Evolutionary conservation across 2,329 filamentous ascomycete genomes (phyloP), one percentile per base, ranked within the genome.

Genomic region (Aspergillus bombycis): DNA sequence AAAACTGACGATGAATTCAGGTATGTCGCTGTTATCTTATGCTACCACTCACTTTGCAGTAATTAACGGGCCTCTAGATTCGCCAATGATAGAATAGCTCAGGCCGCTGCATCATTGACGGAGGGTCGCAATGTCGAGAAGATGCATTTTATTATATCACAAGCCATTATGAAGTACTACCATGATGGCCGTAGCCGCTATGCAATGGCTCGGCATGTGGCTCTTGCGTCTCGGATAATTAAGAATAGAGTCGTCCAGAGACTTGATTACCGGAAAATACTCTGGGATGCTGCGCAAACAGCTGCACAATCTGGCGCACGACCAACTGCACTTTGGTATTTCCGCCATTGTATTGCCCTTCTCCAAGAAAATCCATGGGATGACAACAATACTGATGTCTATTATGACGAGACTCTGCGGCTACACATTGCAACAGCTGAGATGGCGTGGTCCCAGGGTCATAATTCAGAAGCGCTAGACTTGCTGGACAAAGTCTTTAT

Each of bases 81-180:
- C 75, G 89, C 90, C 38, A 94, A 97, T 75, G 94, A 97, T 76
- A 88, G 94, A 58, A 96, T 96, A 71, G 85, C 93, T 57, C 88
- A 91, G 73, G 92, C 92, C 19, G 89, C 92, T 7, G 83, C 86
- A 16, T 85, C 86, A 6, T 81, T 97, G 58, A 87, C 86, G 65
- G 89, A 94, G 73, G 88, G 87, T 71, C 81, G 80, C 57, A 88
- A 91, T 61, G 81, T 86, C 26, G 82, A 86, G 23, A 91, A 91
- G 70, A 97, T 97, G 94, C 93, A 97, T 77, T 97, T 94, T 70
- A 88, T 93, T 53, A 92, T 97, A 70, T 91, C 92, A 0, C 89
- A 92, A 72, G 90, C 90, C 0, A 86, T 97, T 68, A 87, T 94
- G 75, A 91, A 91, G 69, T 89, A 93, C 70, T 87, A 81, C 26